A percentile compares a stretch with the other conserved stretches of the same genome.
Conservation (phyloP, 2,329 filamentous ascomycete genomes). For the Alternaria rosae region DNA sequence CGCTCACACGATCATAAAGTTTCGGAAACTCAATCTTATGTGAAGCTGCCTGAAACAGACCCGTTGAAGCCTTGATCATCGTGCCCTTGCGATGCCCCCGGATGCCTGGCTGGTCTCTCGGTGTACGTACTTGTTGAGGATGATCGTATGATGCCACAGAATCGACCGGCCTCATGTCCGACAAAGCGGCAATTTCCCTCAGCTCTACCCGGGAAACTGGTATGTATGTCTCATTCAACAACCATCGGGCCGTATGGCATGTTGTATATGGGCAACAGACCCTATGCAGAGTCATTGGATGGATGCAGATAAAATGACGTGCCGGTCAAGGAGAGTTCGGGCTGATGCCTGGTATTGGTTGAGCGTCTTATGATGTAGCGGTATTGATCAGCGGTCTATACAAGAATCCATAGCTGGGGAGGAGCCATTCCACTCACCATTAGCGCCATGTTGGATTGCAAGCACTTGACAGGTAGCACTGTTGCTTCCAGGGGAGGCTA, state of each 20-base stretch:
- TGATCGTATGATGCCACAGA: background rate
- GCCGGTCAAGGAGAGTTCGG: background rate
- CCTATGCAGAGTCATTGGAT: background rate
- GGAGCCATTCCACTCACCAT: background rate
- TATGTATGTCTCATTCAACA: background rate
- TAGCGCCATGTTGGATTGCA: constrained; percentile 15
- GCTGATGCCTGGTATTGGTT: constrained; percentile 6
- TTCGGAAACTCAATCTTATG: background rate
- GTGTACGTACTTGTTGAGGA: background rate
- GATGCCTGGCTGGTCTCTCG: background rate
- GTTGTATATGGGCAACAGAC: background rate
- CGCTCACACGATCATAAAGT: background rate
- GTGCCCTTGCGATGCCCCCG: background rate
- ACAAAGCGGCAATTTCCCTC: background rate
- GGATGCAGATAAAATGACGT: background rate
- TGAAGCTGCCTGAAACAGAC: background rate
- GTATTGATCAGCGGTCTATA: constrained; percentile 10
- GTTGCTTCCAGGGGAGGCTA: constrained; percentile 1
- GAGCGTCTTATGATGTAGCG: constrained; percentile 3
- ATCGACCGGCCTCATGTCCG: background rate
- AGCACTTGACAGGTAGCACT: constrained; percentile 6
- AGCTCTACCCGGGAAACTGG: background rate
- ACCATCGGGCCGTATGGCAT: background rate
- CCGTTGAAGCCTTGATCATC: background rate
- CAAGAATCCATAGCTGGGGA: background rate